phyloP scores from a whole-genome alignment of 2,329 filamentous ascomycete genomes.

The Xylariomycetidae sp. region DNA sequence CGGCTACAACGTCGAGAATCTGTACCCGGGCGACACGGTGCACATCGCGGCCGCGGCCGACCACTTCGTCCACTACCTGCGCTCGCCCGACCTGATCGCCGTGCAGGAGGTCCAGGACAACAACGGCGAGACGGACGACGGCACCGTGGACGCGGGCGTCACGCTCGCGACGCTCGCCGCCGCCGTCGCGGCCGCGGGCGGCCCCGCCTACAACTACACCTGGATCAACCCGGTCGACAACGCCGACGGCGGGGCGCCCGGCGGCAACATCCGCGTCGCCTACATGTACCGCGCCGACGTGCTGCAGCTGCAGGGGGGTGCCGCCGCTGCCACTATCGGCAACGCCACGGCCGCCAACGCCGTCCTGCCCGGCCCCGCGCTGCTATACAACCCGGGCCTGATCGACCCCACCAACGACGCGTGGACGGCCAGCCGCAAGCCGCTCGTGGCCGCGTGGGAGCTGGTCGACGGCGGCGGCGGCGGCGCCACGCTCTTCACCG shows the following conservation, averaged over 20 bases:
- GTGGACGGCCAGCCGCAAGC: constrained; percentile 61
- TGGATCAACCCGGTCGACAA: constrained; percentile 56
- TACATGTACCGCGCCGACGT: constrained; percentile 63
- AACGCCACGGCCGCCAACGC: constrained; percentile 48
- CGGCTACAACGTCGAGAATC: constrained; percentile 68
- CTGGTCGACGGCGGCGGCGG: constrained; percentile 47
- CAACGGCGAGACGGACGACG: constrained; percentile 57
- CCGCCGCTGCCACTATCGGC: constrained; percentile 44
- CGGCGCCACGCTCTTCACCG: constrained; percentile 58
- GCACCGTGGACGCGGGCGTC: constrained; percentile 48
- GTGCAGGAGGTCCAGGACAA: constrained; percentile 69
- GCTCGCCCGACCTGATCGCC: constrained; percentile 61
- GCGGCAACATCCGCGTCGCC: constrained; percentile 67
- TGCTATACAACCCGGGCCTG: constrained; percentile 65
- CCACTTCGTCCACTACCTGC: constrained; percentile 62
- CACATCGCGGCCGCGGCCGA: constrained; percentile 55
- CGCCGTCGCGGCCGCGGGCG: constrained; percentile 42
- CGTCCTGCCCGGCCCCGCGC: constrained; percentile 52
- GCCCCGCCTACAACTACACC: constrained; percentile 53
- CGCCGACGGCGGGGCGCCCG: constrained; percentile 61
- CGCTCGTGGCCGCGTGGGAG: constrained; percentile 62
- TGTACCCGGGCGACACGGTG: constrained; percentile 46
- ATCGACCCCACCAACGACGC: constrained; percentile 59
- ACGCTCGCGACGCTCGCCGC: constrained; percentile 53
- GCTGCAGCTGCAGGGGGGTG: constrained; percentile 52